Evolutionary conservation across 1,284 basidiomycete species (phyloP), one percentile per base, ranked within the genome.

Genomic region (Hymenochaete sp.): DNA sequence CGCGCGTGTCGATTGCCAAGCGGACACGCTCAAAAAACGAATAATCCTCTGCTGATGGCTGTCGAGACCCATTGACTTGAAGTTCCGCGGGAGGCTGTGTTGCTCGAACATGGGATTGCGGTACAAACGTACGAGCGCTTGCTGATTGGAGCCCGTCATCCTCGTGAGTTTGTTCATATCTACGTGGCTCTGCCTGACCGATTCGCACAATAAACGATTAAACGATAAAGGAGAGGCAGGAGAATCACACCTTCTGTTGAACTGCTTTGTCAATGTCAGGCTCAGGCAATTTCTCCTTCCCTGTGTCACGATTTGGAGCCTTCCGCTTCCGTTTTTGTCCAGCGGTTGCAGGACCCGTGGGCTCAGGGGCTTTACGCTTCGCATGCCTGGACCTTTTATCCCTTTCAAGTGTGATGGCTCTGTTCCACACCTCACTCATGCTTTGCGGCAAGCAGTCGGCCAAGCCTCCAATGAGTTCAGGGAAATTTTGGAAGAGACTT

Each of bases 1-100:
- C 81, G 31, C 89, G 81, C 59, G 86, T 90, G 56, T 93, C 91
- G 49, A 97, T 73, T 37, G 78, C 75, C 50, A 85, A 85, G 62
- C 91, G 93, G 56, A 96, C 90, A 33, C 87, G 83, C 55, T 96
- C 91, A 59, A 98, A 98, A 68, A 98, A 97, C 44, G 85, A 82
- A 1, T 81, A 75, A 50, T 95, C 89, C 48, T 93, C 85, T 16
- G 69, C 63, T 45, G 77, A 61, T 11, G 54, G 52, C 63, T 36
- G 65, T 59, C 48, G 67, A 35, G 32, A 35, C 8, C 6, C 13
- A 35, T 35, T 19, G n/a, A n/a, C n/a, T n/a, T n/a, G n/a, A n/a
- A n/a, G 60, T 52, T 38, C 44, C 48, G 38, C 40, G 33, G 49
- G 52, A 43, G 24, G 38, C 16, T 24, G 33, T 24, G 42, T 21